Percentiles rank a stretch among this genome's conserved stretches.
These are phyloP conservation scores for Apodospora peruviana DNA, from an alignment of 495 filamentous ascomycete genomes.

Conservation along the genomic window DNA sequence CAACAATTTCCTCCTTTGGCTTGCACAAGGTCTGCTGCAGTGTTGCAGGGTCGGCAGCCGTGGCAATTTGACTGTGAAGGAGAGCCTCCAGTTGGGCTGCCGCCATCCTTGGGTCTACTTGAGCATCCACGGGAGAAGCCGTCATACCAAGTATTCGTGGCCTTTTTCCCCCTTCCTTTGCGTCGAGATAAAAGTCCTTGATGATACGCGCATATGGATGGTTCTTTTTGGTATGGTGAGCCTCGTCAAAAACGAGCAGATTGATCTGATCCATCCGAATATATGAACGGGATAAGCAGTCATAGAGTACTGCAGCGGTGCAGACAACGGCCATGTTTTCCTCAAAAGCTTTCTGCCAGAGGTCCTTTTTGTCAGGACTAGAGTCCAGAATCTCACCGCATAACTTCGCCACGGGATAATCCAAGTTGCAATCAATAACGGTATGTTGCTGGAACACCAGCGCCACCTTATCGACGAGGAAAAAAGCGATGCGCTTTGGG, in stretches of 20 bases:
- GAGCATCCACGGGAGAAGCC: slow-evolving; percentile 89
- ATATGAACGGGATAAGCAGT: slow-evolving; percentile 74
- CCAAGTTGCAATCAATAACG: slow-evolving; percentile 77
- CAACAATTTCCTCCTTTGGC: slow-evolving; percentile 53
- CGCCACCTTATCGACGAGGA: slow-evolving; percentile 85
- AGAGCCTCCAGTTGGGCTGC: slow-evolving; percentile 74
- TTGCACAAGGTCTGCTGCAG: slow-evolving; percentile 54
- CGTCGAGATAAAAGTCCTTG: slow-evolving; percentile 68
- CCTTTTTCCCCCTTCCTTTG: slow-evolving; percentile 33
- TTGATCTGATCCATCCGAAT: slow-evolving; percentile 82
- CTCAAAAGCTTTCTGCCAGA: slow-evolving; percentile 63
- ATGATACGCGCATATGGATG: slow-evolving; percentile 92
- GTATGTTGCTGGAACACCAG: slow-evolving; percentile 87
- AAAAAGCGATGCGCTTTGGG: slow-evolving; percentile 67
- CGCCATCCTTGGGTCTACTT: slow-evolving; percentile 61
- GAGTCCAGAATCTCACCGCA: slow-evolving; percentile 56
- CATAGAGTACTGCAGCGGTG: slow-evolving; percentile 80
- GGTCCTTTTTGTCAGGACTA: slow-evolving; percentile 53
- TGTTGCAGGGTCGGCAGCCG: slow-evolving; percentile 60
- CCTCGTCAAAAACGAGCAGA: slow-evolving; percentile 91
- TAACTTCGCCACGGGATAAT: slow-evolving; percentile 71
- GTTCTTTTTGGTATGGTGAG: slow-evolving; percentile 92
- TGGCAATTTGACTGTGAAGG: slow-evolving; percentile 77
- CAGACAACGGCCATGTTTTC: slow-evolving; percentile 87
- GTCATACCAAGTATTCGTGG: slow-evolving; percentile 97